Evolutionary conservation across 345 rosid genomes (phyloP).

Genomic region (Schrenkiella parvula): DNA sequence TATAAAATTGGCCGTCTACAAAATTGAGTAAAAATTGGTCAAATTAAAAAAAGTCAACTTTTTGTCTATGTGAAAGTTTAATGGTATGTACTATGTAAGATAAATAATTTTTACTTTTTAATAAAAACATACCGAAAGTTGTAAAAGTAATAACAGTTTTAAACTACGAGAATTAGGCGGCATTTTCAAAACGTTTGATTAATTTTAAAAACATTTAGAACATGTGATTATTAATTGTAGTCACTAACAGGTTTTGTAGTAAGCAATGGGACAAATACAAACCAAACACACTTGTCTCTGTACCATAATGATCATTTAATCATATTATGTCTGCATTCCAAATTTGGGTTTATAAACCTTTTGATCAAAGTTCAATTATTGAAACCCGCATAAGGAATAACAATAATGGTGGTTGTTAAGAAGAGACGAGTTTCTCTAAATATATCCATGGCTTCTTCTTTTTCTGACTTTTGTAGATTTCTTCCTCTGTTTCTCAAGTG

Average conservation of each 20-base stretch:
- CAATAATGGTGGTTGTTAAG: background rate
- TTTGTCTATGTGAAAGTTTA: no score
- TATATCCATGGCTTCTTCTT: background rate
- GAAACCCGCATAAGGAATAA: background rate
- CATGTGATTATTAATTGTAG: no score
- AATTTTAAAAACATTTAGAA: no score
- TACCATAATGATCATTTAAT: background rate
- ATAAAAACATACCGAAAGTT: no score
- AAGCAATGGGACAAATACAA: constrained; percentile 17
- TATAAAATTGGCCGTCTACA: no score
- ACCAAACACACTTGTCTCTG: constrained; percentile 11
- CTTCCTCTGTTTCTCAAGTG: background rate
- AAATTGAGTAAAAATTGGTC: no score
- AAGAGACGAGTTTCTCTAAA: background rate
- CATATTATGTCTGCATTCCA: background rate
- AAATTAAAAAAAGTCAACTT: no score
- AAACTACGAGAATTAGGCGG: no score
- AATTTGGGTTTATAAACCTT: background rate
- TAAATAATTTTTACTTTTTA: no score
- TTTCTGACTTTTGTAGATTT: background rate
- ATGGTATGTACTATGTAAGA: no score
- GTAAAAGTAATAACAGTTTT: no score
- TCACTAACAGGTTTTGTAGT: background rate
- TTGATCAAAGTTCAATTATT: constrained; percentile 4
- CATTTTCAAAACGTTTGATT: no score